A percentile compares a stretch with the other conserved stretches of the same genome.
These are phyloP conservation scores for Ogataea degrootiae DNA, from an alignment of 805 yeast genomes.

Conservation along the genomic window DNA sequence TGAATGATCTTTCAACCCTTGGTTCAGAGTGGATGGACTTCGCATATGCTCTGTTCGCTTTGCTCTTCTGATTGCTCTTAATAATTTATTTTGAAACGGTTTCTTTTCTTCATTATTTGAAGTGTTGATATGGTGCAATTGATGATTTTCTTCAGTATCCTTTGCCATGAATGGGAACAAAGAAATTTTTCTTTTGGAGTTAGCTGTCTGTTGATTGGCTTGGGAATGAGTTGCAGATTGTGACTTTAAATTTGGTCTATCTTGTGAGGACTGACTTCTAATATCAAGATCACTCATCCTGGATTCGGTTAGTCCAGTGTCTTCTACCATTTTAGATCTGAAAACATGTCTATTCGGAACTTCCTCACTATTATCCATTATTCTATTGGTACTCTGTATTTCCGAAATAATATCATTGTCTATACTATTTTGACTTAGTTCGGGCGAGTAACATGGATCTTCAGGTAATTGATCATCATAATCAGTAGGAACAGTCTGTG, in stretches of 20 bases:
- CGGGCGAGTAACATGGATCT: no score
- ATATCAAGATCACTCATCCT: neutral
- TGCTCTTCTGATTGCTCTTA: conserved; percentile 17
- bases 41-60: neutral
- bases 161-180: conserved; percentile 11
- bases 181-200: neutral
- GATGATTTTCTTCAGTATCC: neutral
- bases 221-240: no score
- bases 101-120: conserved; percentile 11
- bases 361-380: conserved; percentile 3
- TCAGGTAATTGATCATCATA: no score
- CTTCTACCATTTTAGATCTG: conserved; percentile 1
- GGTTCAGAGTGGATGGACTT: no score
- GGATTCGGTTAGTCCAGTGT: conserved; percentile 6
- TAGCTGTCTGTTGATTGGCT: neutral
- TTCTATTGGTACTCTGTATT: neutral
- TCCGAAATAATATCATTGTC: neutral
- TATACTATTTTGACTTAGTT: no score
- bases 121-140: neutral
- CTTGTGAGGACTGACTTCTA: neutral
- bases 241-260: neutral
- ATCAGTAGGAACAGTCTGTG: no score
- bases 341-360: neutral
- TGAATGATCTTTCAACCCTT: conserved; percentile 9
- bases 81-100: conserved; percentile 14